Evolutionary conservation across 2,329 filamentous ascomycete genomes (phyloP).

Genomic region (Xylaria sp.): DNA sequence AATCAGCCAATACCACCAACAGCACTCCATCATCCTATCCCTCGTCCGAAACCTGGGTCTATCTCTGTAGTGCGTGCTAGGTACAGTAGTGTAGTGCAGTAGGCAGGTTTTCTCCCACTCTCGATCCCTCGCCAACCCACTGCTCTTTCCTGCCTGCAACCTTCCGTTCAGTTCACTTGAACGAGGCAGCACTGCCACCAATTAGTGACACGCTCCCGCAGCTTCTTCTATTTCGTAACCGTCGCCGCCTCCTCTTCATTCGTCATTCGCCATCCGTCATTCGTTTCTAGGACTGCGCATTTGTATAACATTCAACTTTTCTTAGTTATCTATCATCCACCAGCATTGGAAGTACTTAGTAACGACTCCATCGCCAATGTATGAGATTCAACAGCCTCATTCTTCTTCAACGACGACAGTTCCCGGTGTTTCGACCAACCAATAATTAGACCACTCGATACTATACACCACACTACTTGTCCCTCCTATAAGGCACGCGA

Average conservation of each 20-base stretch:
- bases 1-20: slow-evolving; percentile 9
- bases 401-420: slow-evolving; percentile 16
- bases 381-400: slow-evolving; percentile 18
- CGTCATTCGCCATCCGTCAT: slow-evolving; percentile 40
- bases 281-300: slow-evolving; percentile 42
- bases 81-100: not conserved
- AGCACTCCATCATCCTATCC: not conserved
- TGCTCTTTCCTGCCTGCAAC: slow-evolving; percentile 25
- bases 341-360: slow-evolving; percentile 11
- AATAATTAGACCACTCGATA: slow-evolving; percentile 25
- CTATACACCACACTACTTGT: slow-evolving; percentile 2
- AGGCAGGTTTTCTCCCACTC: slow-evolving; percentile 25
- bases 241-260: slow-evolving; percentile 22
- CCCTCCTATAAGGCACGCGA: slow-evolving; percentile 5
- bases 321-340: not conserved
- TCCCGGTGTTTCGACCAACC: slow-evolving; percentile 17
- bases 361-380: slow-evolving; percentile 23
- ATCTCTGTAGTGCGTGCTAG: slow-evolving; percentile 10
- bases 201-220: slow-evolving; percentile 25
- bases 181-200: slow-evolving; percentile 39
- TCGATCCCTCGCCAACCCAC: slow-evolving; percentile 14
- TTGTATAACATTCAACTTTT: slow-evolving; percentile 24
- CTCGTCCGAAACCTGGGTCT: slow-evolving; percentile 7
- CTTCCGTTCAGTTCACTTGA: slow-evolving; percentile 27
- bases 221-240: slow-evolving; percentile 34